Conservation (phyloP, 371 early-diverging fungal genomes). For the Apophysomyces sp. region DNA sequence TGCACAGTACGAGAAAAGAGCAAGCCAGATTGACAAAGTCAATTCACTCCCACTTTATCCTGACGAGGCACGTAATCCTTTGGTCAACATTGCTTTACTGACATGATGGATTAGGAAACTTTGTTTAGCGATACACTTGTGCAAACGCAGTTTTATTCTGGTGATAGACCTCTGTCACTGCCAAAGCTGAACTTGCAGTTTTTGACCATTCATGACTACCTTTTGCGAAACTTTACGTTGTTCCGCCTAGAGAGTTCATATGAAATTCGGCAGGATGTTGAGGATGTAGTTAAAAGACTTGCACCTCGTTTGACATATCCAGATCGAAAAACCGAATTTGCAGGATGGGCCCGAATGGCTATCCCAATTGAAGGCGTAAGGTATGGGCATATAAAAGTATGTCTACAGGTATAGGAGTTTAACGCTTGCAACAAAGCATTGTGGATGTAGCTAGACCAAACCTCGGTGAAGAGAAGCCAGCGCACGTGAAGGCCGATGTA, state of each 20-base stretch:
- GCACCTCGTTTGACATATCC: constrained; percentile 66
- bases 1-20: constrained; percentile 58
- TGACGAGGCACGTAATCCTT: constrained; percentile 56
- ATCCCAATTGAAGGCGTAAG: constrained; percentile 61
- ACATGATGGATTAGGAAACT: constrained; percentile 23
- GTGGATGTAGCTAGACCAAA: constrained; percentile 75
- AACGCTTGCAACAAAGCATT: constrained; percentile 29
- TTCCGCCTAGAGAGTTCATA: constrained; percentile 77
- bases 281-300: constrained; percentile 83
- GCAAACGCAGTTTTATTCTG: constrained; percentile 62
- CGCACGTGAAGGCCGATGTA: constrained; percentile 78
- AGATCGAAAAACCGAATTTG: constrained; percentile 68
- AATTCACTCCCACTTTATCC: constrained; percentile 80
- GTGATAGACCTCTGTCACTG: constrained; percentile 71
- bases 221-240: constrained; percentile 83
- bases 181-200: constrained; percentile 95
- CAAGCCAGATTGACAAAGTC: constrained; percentile 69
- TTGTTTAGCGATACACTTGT: constrained; percentile 58
- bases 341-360: constrained; percentile 95
- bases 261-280: constrained; percentile 86
- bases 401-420: not conserved
- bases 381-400: not conserved
- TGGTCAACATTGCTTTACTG: not conserved
- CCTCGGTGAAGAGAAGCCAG: constrained; percentile 74
- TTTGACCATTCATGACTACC: constrained; percentile 88